Percentiles rank a stretch among this genome's conserved stretches.
phyloP scores from a whole-genome alignment of 768 basidiomycete species.

The Mycena rosella region DNA sequence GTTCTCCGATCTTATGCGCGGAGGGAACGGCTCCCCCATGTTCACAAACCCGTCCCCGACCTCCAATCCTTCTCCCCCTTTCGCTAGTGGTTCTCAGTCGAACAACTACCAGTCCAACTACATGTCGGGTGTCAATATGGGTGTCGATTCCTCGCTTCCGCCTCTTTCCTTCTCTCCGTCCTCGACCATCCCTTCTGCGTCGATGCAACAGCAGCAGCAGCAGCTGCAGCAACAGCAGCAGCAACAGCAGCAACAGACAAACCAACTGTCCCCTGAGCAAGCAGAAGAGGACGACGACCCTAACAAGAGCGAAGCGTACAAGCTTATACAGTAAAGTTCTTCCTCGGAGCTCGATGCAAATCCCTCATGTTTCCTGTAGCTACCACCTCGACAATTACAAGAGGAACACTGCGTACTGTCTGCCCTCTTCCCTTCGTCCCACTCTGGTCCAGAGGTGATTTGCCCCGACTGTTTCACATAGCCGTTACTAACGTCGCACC shows the following conservation, averaged over 20 bases:
- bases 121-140: conserved; percentile 69
- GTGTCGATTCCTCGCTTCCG: conserved; percentile 66
- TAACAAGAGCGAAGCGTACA: conserved; percentile 83
- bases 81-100: conserved; percentile 52
- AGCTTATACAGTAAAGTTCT: conserved; percentile 77
- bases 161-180: conserved; percentile 61
- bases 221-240: conserved; percentile 38
- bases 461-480: background rate
- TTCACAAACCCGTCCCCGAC: conserved; percentile 54
- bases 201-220: conserved; percentile 48
- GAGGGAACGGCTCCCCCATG: conserved; percentile 68
- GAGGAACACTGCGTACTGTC: conserved; percentile 86
- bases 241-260: conserved; percentile 40
- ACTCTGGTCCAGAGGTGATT: conserved; percentile 86
- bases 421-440: conserved; percentile 89
- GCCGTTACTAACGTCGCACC: conserved; percentile 25
- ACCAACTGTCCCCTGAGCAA: conserved; percentile 54
- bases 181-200: conserved; percentile 37
- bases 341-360: conserved; percentile 8
- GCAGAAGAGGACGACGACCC: conserved; percentile 77
- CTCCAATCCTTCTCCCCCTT: conserved; percentile 53
- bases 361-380: conserved; percentile 51
- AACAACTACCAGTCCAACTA: conserved; percentile 62
- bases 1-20: conserved; percentile 73
- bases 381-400: conserved; percentile 95